A percentile compares a stretch with the other conserved stretches of the same genome.
Evolutionary conservation across 2,329 filamentous ascomycete genomes (phyloP).

Genomic region (Ilyonectria robusta): DNA sequence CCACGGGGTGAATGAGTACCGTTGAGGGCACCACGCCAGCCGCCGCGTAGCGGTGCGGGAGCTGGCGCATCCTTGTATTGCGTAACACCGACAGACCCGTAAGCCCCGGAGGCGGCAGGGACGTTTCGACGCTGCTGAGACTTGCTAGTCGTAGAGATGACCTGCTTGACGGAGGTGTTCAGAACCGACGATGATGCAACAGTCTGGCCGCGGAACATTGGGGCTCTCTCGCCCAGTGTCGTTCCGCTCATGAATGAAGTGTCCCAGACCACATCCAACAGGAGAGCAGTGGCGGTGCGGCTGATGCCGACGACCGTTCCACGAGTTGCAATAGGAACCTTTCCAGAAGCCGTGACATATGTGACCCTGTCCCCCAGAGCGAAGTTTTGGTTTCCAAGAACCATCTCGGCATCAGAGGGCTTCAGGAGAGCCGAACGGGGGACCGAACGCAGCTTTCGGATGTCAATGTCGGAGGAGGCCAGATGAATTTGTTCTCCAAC

Average conservation of each 20-base stretch:
- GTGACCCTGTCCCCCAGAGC: conserved; percentile 90
- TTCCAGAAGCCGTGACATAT: conserved; percentile 92
- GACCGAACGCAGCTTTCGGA: conserved; percentile 83
- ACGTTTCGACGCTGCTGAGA: conserved; percentile 66
- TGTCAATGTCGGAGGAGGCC: conserved; percentile 66
- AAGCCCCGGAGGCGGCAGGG: conserved; percentile 64
- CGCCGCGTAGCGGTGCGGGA: conserved; percentile 68
- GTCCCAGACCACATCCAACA: conserved; percentile 95
- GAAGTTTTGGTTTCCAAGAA: conserved; percentile 88
- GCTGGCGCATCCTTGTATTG: conserved; percentile 73
- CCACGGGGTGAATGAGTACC: conserved; percentile 59
- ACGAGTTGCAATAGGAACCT: conserved; percentile 91
- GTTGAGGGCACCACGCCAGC: conserved; percentile 71
- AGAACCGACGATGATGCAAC: conserved; percentile 90
- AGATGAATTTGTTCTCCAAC: conserved; percentile 77
- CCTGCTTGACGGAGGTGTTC: conserved; percentile 87
- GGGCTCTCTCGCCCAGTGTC: conserved; percentile 89
- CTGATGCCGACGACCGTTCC: conserved; percentile 97
- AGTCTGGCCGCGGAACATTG: conserved; percentile 93
- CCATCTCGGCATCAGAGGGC: conserved; percentile 95
- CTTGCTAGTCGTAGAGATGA: conserved; percentile 75
- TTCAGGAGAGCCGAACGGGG: conserved; percentile 91
- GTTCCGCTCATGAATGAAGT: conserved; percentile 97
- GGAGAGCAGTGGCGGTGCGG: conserved; percentile 83
- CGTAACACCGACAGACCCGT: conserved; percentile 70